Percentiles rank a stretch among this genome's conserved stretches.
Evolutionary conservation across 202 grass and related monocot species (phyloP).

Genomic region (Setaria italica): DNA sequence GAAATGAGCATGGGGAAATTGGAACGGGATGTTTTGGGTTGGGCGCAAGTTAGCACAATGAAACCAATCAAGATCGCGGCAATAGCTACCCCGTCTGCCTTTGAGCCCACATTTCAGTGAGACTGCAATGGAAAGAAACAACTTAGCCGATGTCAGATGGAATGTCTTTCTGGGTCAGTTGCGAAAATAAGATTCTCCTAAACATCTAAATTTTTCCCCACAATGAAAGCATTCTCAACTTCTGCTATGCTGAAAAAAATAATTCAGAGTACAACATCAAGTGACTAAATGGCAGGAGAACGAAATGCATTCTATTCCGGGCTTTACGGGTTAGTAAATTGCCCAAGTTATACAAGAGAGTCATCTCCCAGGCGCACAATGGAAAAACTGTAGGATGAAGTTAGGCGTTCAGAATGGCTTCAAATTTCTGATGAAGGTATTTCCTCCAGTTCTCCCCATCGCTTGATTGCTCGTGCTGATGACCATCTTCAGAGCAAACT

Average conservation of each 20-base stretch:
- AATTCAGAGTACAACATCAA: conserved; percentile 28
- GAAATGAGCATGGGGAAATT: conserved; percentile 13
- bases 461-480: conserved; percentile 44
- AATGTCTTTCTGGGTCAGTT: not conserved
- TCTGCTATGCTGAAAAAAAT: conserved; percentile 2
- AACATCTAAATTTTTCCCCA: not conserved
- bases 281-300: not conserved
- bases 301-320: not conserved
- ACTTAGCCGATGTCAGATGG: not conserved
- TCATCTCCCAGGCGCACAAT: not conserved
- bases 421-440: conserved; percentile 62
- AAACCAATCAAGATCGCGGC: too few relatives aligned
- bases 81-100: not conserved
- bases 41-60: not conserved
- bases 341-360: not conserved
- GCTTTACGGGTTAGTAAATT: conserved; percentile 3
- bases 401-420: conserved; percentile 52
- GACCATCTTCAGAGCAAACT: conserved; percentile 54
- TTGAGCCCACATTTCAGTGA: not conserved
- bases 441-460: conserved; percentile 57
- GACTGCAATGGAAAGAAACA: not conserved
- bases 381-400: not conserved
- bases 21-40: not conserved
- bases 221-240: not conserved
- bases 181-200: not conserved